Evolutionary conservation across 371 early-diverging fungal species (phyloP).

Genomic region (Batrachochytrium dendrobatidis): DNA sequence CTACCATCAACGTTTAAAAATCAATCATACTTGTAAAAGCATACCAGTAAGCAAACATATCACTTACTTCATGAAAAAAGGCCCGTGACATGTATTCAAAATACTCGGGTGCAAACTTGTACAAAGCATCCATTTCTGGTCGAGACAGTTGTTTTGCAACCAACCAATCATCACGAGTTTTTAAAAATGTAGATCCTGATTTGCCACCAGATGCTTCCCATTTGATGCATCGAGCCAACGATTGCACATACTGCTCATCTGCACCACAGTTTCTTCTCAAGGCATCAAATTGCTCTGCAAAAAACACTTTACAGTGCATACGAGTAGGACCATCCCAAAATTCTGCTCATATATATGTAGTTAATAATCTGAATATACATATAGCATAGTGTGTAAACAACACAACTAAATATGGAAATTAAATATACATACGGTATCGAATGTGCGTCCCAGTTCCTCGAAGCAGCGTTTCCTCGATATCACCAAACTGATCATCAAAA

Average conservation of each 20-base stretch:
- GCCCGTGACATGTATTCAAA: constrained; percentile 84
- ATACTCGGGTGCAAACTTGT: constrained; percentile 85
- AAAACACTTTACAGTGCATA: constrained; percentile 82
- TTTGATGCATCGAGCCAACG: constrained; percentile 71
- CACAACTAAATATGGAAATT: neutral
- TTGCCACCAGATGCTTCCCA: constrained; percentile 87
- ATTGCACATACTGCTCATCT: constrained; percentile 74
- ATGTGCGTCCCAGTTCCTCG: constrained; percentile 63
- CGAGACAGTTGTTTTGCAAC: constrained; percentile 85
- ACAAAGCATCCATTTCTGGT: constrained; percentile 81
- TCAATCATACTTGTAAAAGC: neutral
- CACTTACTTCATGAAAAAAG: constrained; percentile 61
- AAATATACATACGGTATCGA: constrained; percentile 56
- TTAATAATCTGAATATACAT: neutral
- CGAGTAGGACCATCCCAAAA: constrained; percentile 70
- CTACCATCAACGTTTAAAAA: constrained; percentile 26
- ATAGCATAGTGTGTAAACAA: neutral
- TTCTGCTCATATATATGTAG: constrained; percentile 31
- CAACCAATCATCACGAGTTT: constrained; percentile 82
- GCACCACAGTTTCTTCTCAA: constrained; percentile 76
- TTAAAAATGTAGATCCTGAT: constrained; percentile 82
- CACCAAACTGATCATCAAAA: constrained; percentile 22
- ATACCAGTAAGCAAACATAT: neutral
- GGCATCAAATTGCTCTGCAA: constrained; percentile 87
- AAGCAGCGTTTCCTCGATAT: constrained; percentile 53